Base-by-base conservation (phyloP, 176 grass and related monocot species). In the Pontederia crassipes region DNA sequence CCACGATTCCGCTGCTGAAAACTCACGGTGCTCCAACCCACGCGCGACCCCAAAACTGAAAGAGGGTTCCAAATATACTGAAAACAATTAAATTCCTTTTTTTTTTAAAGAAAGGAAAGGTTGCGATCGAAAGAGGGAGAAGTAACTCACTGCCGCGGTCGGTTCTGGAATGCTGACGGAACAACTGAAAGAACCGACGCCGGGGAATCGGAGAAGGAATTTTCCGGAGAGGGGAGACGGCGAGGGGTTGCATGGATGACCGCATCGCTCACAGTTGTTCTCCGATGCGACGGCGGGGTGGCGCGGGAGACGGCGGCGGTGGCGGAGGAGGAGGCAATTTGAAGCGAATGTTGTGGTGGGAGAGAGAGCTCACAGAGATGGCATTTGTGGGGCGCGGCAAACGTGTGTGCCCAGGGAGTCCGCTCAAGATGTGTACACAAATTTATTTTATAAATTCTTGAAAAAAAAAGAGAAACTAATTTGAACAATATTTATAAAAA, bases 1-100 rank as follows among this genome's bases (percentile, higher is more conserved):
- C 66, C 75, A 57, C n/a, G 35, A 71, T 62, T 56, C 49, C 55
- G 10, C 63, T 48, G n/a, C 45, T 17, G 12, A 16, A 13, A 64
- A 10, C 9, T 11, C 14, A 24, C 46, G 9, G 29, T 35, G 29
- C 61, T 64, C 40, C 10, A 18, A 26, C 12, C 61, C 40, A 3
- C 9, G 4, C 17, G 17, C 11, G 17, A 64, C 11, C 8, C 18
- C 61, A 64, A 64, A 10, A 24, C 61, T 64, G 45, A 1, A 49
- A 8, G 40, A 64, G 17, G 16, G 2, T 20, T 17, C 17, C 27
- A 1, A 45, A 59, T 5, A 12, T 11, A 32, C 12, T 12, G n/a
- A 45, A 1, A 29, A 61, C 11, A 32, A 59, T 29, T 28, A 5
- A 13, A 59, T 8, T 14, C 13, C 11, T 13, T 14, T 60, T 29